These are phyloP conservation scores for Pseudomonodictys pantanalensis DNA, from an alignment of 495 filamentous ascomycete genomes.

Conservation along the genomic window DNA sequence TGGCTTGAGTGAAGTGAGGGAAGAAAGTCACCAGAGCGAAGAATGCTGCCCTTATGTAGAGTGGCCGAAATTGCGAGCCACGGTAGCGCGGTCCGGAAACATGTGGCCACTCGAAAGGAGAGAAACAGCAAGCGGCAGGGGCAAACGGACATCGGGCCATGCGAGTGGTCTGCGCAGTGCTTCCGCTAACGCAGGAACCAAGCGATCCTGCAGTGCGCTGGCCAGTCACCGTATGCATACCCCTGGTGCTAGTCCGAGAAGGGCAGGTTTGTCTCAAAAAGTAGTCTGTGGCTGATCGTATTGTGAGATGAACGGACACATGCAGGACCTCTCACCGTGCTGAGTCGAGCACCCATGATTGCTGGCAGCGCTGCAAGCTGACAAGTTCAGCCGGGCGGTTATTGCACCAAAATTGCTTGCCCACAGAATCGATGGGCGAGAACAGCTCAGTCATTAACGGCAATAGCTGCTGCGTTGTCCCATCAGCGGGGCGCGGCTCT, in stretches of 20 bases:
- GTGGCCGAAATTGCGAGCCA: slow-evolving; percentile 24
- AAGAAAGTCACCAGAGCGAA: not conserved
- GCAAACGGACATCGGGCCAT: slow-evolving; percentile 1
- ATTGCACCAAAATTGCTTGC: not conserved
- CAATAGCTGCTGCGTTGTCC: not conserved
- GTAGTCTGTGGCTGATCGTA: slow-evolving; percentile 11
- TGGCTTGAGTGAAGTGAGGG: slow-evolving; percentile 25
- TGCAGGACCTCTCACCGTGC: not conserved
- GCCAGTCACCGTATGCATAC: slow-evolving; percentile 14
- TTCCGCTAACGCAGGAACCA: slow-evolving; percentile 27
- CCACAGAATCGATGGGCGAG: not conserved
- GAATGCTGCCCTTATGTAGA: slow-evolving; percentile 19
- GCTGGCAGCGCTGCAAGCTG: slow-evolving; percentile 4
- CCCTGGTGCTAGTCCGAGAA: slow-evolving; percentile 7
- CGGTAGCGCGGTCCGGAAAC: slow-evolving; percentile 32
- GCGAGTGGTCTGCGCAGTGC: slow-evolving; percentile 9
- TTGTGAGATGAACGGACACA: slow-evolving; percentile 10
- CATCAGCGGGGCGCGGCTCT: no score
- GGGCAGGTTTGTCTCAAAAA: not conserved
- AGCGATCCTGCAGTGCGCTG: slow-evolving; percentile 22
- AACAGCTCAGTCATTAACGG: not conserved
- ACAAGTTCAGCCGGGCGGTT: slow-evolving; percentile 19
- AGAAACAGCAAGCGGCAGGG: slow-evolving; percentile 9
- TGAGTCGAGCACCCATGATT: slow-evolving; percentile 20
- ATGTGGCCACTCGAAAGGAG: slow-evolving; percentile 20